Percentiles rank a stretch among this genome's conserved stretches.
Conservation (phyloP, 305 asterid genomes). For the Fraxinus nigra region DNA sequence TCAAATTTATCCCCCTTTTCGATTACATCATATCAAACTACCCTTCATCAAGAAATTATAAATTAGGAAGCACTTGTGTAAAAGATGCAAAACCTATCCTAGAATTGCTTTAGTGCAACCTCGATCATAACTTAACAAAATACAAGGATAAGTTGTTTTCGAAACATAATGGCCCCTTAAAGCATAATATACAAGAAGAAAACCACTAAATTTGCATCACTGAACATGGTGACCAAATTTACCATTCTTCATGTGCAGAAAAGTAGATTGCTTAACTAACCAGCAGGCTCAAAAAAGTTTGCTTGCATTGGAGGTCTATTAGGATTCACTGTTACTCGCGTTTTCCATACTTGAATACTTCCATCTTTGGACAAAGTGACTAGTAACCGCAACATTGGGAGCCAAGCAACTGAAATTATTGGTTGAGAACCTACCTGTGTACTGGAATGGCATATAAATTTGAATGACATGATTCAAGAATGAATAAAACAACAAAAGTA, state of each 20-base stretch:
- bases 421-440: constrained; percentile 99
- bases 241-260: constrained; percentile 9
- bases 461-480: constrained; percentile 27
- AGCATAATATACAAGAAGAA: constrained; percentile 16
- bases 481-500: constrained; percentile 13
- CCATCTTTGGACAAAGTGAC: constrained; percentile 98
- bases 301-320: constrained; percentile 93
- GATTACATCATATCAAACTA: background rate
- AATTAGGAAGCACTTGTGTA: background rate
- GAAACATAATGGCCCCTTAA: constrained; percentile 18
- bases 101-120: constrained; percentile 9
- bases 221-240: constrained; percentile 3
- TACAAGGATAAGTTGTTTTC: background rate
- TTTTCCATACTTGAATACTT: constrained; percentile 94
- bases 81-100: background rate
- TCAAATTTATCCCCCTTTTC: background rate
- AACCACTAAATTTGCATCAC: constrained; percentile 20
- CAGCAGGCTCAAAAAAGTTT: constrained; percentile 96
- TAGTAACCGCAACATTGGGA: constrained; percentile 78
- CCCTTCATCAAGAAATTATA: background rate
- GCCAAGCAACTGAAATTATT: constrained; percentile 91
- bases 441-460: constrained; percentile 50
- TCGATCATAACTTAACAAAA: constrained; percentile 3
- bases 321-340: constrained; percentile 79
- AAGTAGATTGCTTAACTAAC: constrained; percentile 47